Conservation (phyloP, 2,329 filamentous ascomycete genomes). For the Periconia sp. region DNA sequence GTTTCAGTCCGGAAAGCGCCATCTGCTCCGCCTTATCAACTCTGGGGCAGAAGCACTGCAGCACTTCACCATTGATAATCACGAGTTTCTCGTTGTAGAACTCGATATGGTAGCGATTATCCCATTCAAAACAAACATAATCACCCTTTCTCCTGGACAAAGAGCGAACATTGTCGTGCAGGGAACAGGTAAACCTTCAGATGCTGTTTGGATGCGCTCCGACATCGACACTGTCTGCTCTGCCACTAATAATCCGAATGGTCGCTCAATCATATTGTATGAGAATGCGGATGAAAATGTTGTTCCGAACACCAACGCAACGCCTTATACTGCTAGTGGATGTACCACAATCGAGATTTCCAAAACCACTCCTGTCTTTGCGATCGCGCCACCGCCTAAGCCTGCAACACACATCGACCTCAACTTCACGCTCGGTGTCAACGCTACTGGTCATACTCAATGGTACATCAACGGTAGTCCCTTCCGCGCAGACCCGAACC, state of each 20-base stretch:
- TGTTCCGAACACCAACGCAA: too few relatives aligned
- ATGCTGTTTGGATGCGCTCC: constrained; percentile 43
- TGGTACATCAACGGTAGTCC: constrained; percentile 27
- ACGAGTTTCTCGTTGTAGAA: constrained; percentile 45
- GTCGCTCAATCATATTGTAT: too few relatives aligned
- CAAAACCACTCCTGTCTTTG: background rate
- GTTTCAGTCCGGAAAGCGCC: constrained; percentile 39
- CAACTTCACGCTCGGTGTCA: constrained; percentile 24
- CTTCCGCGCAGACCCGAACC: constrained; percentile 30
- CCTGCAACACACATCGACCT: constrained; percentile 11
- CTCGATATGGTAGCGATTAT: constrained; percentile 45
- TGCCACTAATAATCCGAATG: too few relatives aligned
- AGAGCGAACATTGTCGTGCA: constrained; percentile 40
- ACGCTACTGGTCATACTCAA: constrained; percentile 24
- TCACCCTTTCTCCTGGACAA: constrained; percentile 45
- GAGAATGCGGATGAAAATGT: too few relatives aligned
- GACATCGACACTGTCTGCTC: constrained; percentile 18
- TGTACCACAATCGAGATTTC: background rate
- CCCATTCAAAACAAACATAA: constrained; percentile 42
- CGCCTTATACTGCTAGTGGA: too few relatives aligned
- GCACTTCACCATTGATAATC: constrained; percentile 47
- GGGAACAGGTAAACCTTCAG: constrained; percentile 27
- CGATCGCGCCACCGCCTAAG: background rate
- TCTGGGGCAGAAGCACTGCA: constrained; percentile 39
- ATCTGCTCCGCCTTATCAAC: constrained; percentile 47